phyloP scores from a whole-genome alignment of 345 rosid genomes.

The Lumnitzera racemosa region DNA sequence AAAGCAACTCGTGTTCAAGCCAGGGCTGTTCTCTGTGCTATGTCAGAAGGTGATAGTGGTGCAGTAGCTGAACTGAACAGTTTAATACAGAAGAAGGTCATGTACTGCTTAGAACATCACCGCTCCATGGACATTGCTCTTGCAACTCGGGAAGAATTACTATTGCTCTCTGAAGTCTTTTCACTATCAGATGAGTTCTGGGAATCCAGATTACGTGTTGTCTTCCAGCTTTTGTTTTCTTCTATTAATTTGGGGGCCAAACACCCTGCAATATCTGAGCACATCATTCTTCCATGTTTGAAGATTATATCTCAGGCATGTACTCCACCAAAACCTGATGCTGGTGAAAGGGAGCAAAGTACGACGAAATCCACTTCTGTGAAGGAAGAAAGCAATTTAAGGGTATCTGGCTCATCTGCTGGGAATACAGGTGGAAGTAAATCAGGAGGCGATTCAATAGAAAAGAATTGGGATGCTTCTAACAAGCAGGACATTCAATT shows the following conservation, averaged over 20 bases:
- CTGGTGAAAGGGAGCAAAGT: constrained; percentile 68
- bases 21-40: constrained; percentile 86
- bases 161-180: constrained; percentile 93
- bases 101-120: constrained; percentile 98
- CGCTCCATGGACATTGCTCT: constrained; percentile 95
- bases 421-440: constrained; percentile 30
- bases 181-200: constrained; percentile 93
- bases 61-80: constrained; percentile 83
- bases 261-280: constrained; percentile 98
- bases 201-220: constrained; percentile 94
- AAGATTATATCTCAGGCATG: constrained; percentile 92
- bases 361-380: constrained; percentile 40
- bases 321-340: constrained; percentile 96
- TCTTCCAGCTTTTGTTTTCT: constrained; percentile 85
- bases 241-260: constrained; percentile 95
- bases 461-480: constrained; percentile 57
- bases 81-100: constrained; percentile 89
- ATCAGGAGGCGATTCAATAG: constrained; percentile 39
- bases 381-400: constrained; percentile 56
- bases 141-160: constrained; percentile 87
- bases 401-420: constrained; percentile 31
- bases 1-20: constrained; percentile 87
- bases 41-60: constrained; percentile 81
- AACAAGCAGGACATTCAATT: constrained; percentile 77
- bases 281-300: constrained; percentile 92